These are phyloP conservation scores for Leucosporidium yakuticum DNA, from an alignment of 768 basidiomycete genomes.

Conservation along the genomic window DNA sequence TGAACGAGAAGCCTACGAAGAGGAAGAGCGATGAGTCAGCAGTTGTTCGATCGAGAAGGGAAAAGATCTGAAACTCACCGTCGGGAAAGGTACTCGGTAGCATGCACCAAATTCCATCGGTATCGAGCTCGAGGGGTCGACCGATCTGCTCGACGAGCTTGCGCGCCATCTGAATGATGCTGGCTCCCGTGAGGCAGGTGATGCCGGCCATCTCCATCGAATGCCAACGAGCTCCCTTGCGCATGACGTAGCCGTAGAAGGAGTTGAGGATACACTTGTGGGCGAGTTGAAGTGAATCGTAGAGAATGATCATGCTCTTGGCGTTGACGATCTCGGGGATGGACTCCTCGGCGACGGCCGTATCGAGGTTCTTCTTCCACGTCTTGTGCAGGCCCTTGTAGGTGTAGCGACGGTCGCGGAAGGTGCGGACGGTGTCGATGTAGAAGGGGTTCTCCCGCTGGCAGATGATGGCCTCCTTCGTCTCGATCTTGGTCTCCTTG, in stretches of 20 bases:
- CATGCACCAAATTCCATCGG: constrained; percentile 99
- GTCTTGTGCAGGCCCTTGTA: constrained; percentile 98
- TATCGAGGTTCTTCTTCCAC: constrained; percentile 97
- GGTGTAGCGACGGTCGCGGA: constrained; percentile 95
- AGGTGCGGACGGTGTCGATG: constrained; percentile 92
- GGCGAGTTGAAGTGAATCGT: constrained; percentile 95
- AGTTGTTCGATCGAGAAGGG: not conserved
- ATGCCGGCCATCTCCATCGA: constrained; percentile 99
- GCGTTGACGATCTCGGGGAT: constrained; percentile 90
- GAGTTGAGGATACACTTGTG: constrained; percentile 99
- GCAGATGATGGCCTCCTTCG: constrained; percentile 88
- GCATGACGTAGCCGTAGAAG: constrained; percentile 99
- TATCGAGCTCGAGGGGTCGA: constrained; percentile 91
- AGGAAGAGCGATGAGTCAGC: too few relatives aligned
- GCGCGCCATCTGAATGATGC: constrained; percentile 97
- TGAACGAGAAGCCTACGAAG: constrained; percentile 81
- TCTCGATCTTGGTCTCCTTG: constrained; percentile 93
- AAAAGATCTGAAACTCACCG: constrained; percentile 21
- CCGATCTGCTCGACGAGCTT: constrained; percentile 96
- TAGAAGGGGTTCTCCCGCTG: constrained; percentile 98
- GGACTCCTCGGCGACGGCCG: constrained; percentile 58
- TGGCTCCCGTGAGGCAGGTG: constrained; percentile 93
- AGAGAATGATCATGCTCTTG: constrained; percentile 97
- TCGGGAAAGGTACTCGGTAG: constrained; percentile 95
- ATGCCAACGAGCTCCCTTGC: constrained; percentile 98